phyloP scores from a whole-genome alignment of 129 eudicot species.

The Centella asiatica region DNA sequence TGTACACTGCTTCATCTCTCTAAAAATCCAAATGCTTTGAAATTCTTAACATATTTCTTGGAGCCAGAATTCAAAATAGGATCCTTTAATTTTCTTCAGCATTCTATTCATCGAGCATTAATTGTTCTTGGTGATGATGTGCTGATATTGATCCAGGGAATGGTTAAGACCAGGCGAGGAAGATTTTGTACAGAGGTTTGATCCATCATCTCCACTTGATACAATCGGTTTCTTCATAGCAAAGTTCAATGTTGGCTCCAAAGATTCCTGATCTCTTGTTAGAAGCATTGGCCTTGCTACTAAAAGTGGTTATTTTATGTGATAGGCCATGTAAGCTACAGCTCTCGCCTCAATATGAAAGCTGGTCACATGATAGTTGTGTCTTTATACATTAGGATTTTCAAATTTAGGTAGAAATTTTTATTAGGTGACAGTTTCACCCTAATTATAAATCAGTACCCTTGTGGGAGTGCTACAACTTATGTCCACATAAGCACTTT shows the following conservation, averaged over 20 bases:
- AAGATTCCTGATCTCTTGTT: slow-evolving; percentile 18
- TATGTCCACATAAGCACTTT: too few species aligned
- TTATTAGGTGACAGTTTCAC: too few species aligned
- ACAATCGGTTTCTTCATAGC: slow-evolving; percentile 97
- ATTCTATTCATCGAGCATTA: background rate
- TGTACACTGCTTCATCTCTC: too few species aligned
- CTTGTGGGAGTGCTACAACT: too few species aligned
- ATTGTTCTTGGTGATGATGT: background rate
- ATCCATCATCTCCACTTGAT: slow-evolving; percentile 80
- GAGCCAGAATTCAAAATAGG: too few species aligned
- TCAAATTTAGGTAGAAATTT: too few species aligned
- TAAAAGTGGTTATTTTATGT: too few species aligned
- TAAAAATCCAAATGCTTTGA: too few species aligned
- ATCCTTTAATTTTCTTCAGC: too few species aligned
- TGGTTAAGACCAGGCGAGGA: slow-evolving; percentile 95
- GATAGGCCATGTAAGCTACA: background rate
- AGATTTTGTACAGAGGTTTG: slow-evolving; percentile 91
- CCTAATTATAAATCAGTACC: too few species aligned
- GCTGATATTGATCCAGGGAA: slow-evolving; percentile 37
- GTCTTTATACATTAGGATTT: too few species aligned
- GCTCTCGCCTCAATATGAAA: background rate
- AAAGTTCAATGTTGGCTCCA: slow-evolving; percentile 76
- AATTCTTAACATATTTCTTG: too few species aligned
- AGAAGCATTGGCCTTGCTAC: background rate
- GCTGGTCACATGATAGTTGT: background rate